These are phyloP conservation scores for Thamnidium elegans DNA, from an alignment of 192 early-diverging fungal species.

Conservation along the genomic window DNA sequence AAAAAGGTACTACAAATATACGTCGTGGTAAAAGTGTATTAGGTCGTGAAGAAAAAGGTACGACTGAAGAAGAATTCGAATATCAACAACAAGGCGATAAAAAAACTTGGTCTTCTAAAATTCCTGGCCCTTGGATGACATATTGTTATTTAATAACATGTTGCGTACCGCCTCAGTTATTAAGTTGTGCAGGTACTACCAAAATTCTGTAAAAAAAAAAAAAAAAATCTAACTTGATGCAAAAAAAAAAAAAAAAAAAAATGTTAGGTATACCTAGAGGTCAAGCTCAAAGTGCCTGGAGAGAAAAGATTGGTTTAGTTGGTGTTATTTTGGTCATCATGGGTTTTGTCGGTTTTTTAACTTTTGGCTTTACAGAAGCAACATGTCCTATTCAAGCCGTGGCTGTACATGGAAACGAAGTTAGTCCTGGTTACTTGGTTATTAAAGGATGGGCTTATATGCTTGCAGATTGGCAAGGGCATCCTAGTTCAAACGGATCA, in stretches of 20 bases:
- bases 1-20: constrained; percentile 19
- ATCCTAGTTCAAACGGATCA: constrained; percentile 26
- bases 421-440: constrained; percentile 42
- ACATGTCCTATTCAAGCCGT: constrained; percentile 38
- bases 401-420: constrained; percentile 38
- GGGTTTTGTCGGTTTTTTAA: constrained; percentile 75
- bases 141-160: constrained; percentile 46
- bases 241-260: background rate
- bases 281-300: constrained; percentile 75
- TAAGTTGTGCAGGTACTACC: constrained; percentile 36
- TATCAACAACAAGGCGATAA: background rate
- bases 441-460: constrained; percentile 67
- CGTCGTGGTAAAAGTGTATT: constrained; percentile 42
- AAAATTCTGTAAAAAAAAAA: background rate
- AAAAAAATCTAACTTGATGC: background rate
- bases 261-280: constrained; percentile 51
- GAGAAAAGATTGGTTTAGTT: constrained; percentile 90
- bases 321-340: constrained; percentile 75
- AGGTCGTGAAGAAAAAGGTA: constrained; percentile 34
- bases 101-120: constrained; percentile 5
- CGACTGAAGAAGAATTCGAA: constrained; percentile 1
- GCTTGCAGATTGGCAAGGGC: constrained; percentile 36
- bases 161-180: constrained; percentile 36
- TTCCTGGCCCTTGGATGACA: constrained; percentile 40
- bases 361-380: constrained; percentile 76